Evolutionary conservation across 306 rosid genomes (phyloP).

Genomic region (Quercus robur): DNA sequence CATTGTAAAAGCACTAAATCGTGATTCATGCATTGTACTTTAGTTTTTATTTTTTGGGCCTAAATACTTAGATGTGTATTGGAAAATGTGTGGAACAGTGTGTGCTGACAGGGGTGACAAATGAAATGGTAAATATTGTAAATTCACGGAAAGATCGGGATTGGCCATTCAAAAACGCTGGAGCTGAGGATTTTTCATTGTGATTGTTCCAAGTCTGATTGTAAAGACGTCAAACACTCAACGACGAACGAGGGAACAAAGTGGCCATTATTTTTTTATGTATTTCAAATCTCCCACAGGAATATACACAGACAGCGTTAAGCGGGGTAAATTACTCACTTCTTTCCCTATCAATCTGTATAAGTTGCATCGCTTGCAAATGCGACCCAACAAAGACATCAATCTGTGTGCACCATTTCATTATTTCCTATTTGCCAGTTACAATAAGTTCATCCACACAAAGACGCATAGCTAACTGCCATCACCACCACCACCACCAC

Average conservation of each 20-base stretch:
- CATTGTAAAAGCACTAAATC: too few relatives aligned
- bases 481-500: constrained; percentile 18
- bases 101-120: background rate
- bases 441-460: constrained; percentile 33
- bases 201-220: constrained; percentile 12
- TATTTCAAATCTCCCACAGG: too few relatives aligned
- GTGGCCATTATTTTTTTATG: background rate
- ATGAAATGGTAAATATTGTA: background rate
- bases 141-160: background rate
- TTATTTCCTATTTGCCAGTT: constrained; percentile 6
- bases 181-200: background rate
- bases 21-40: too few relatives aligned
- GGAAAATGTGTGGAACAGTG: background rate
- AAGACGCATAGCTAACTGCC: constrained; percentile 62
- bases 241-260: constrained; percentile 7
- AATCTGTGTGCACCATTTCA: background rate
- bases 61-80: background rate
- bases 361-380: background rate
- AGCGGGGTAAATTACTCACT: background rate
- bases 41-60: background rate
- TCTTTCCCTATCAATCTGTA: background rate
- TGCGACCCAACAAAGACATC: background rate
- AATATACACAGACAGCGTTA: too few relatives aligned
- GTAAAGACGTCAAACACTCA: constrained; percentile 31
- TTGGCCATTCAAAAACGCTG: background rate